Evolutionary conservation across 768 basidiomycete species (phyloP), one percentile per base, ranked within the genome.

Genomic region (Suillus plorans): DNA sequence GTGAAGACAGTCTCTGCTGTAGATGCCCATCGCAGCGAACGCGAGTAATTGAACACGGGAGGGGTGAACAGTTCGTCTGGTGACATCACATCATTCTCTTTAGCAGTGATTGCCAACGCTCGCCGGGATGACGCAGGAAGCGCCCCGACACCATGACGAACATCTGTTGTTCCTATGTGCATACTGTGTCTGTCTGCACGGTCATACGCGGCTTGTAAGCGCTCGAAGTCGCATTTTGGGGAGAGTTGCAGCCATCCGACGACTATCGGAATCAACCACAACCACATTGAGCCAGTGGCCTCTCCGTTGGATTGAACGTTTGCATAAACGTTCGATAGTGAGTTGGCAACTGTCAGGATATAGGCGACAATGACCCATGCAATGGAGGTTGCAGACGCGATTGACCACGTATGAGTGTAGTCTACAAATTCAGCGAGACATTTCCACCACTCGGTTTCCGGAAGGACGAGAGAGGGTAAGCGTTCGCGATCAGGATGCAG

Each of bases 361-460:
- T 81, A 52, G 16, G 65, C 69, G 25, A 62, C 58, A n/a, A 71
- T 20, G 45, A 81, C 80, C 78, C 79, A 82, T 3, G 73, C 70
- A 20, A 82, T 78, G 36, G 62, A 31, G 73, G 76, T 16, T 72
- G 68, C 71, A 12, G 77, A 72, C 2, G 79, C 71, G 25, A 78
- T 68, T 7, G 74, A 69, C 78, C 77, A 80, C 20, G 75, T 78
- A 59, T 76, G 74, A 0, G 70, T 70, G 47, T 77, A 75, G 56
- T 79, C 72, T 12, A 81, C 69, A 63, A 72, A 68, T 22, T 69
- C 59, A 3, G 66, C 55, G 18, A 79, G 66, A 39, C 71, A 72
- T 10, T 64, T 63, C 80, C 80, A 80, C 77, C 77, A 81, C 45
- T 79, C 74, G 55, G 80, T 81, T 37, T 77, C 69, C 0, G 72